phyloP scores from a whole-genome alignment of 2,329 filamentous ascomycete genomes.

The Colletotrichum sojae region DNA sequence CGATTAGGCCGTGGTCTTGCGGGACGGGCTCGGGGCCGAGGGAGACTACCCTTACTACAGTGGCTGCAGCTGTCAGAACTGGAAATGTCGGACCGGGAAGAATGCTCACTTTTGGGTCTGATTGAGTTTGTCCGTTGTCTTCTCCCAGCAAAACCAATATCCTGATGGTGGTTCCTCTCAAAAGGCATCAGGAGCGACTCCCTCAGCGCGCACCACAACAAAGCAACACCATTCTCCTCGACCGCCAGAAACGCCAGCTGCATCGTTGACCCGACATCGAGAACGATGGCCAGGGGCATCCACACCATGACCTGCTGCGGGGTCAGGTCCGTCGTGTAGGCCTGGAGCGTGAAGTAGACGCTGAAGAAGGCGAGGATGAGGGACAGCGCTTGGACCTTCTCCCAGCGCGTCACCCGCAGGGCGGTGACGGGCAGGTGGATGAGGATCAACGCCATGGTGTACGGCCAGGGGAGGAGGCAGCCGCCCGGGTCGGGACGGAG shows the following conservation, averaged over 20 bases:
- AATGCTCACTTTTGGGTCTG: neutral
- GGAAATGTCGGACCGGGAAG: neutral
- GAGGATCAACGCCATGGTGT: constrained; percentile 40
- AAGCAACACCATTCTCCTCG: constrained; percentile 25
- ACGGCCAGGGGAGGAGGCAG: constrained; percentile 42
- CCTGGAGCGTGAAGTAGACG: constrained; percentile 38
- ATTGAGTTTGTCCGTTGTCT: neutral
- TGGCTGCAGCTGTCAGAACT: neutral
- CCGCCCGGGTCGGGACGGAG: constrained; percentile 38
- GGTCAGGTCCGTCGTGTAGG: constrained; percentile 39
- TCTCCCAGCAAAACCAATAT: neutral
- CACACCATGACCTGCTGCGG: constrained; percentile 39
- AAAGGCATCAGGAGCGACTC: neutral
- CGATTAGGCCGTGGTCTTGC: constrained; percentile 25
- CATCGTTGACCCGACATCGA: constrained; percentile 42
- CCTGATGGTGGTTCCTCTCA: too few relatives aligned
- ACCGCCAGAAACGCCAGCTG: constrained; percentile 40
- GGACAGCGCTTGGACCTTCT: constrained; percentile 40
- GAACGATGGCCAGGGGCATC: constrained; percentile 39
- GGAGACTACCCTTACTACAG: constrained; percentile 10
- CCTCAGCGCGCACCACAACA: constrained; percentile 31
- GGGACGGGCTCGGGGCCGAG: constrained; percentile 18
- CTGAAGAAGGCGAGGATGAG: constrained; percentile 39
- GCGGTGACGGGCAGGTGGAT: constrained; percentile 40
- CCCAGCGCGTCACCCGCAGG: constrained; percentile 39